phyloP scores from a whole-genome alignment of 2,329 filamentous ascomycete genomes.

The Coniochaeta sp. region DNA sequence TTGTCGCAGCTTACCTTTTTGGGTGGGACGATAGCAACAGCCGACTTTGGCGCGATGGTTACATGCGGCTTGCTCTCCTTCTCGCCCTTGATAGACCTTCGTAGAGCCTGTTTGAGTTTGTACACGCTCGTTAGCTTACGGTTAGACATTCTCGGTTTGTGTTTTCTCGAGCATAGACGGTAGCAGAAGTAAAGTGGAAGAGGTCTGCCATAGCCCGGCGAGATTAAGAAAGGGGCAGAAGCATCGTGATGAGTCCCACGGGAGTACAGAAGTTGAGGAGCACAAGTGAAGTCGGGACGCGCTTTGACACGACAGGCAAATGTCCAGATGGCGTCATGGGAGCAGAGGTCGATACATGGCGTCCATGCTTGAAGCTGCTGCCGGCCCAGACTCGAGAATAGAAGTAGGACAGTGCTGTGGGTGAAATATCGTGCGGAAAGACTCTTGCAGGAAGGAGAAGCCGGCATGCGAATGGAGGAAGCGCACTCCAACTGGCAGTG shows the following conservation, averaged over 20 bases:
- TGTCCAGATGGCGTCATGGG: neutral
- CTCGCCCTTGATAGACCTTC: slow-evolving; percentile 85
- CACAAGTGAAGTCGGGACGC: neutral
- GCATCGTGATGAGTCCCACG: neutral
- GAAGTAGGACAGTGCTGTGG: neutral
- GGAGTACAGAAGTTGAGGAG: neutral
- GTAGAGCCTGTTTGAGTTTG: slow-evolving; percentile 54
- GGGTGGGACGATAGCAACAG: slow-evolving; percentile 80
- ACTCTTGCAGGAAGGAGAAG: neutral
- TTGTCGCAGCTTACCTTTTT: slow-evolving; percentile 71
- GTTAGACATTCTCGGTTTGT: neutral
- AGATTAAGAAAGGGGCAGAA: neutral
- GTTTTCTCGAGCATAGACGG: neutral
- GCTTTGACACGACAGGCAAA: neutral
- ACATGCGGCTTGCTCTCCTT: slow-evolving; percentile 69
- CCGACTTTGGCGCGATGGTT: slow-evolving; percentile 76
- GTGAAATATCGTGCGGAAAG: neutral
- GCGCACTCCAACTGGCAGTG: neutral
- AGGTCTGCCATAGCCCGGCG: neutral
- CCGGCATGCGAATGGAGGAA: neutral
- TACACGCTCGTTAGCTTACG: neutral
- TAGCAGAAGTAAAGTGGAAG: neutral
- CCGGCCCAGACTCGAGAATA: neutral
- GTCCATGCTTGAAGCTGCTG: neutral
- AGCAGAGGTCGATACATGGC: neutral